Evolutionary conservation across 2,329 filamentous ascomycete species (phyloP), one percentile per base, ranked within the genome.

Genomic region (Fusarium transvaalense): DNA sequence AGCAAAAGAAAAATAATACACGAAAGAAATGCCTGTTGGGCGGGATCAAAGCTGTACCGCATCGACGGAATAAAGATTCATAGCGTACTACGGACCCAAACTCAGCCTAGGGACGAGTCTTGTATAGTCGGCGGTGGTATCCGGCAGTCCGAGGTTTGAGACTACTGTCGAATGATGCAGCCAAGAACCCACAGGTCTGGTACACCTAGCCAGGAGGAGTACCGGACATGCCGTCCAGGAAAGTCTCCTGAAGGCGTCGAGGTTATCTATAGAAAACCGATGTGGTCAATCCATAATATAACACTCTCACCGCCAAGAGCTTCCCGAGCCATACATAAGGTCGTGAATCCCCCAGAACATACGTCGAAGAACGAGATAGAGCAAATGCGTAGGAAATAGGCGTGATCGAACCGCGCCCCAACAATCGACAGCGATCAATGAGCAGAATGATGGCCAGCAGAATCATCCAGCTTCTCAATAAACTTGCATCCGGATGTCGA

Each of bases 311-410:
- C 64, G 59, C 71, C 60, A 67, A 69, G 68, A 73, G 66, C 63
- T 66, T 76, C 76, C 80, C 78, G 78, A 82, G 80, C 79, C 79
- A 81, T 77, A 71, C 68, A 67, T 77, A 64, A 78, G 76, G 72
- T 77, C 74, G 74, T 77, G 56, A 78, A 75, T 71, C 68, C 66
- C 61, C 71, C 61, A 66, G 62, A 73, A 76, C 68, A 77, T 75
- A 71, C 73, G 77, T 80, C 78, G 77, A 80, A 82, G 78, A 81
- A 79, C 79, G 72, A 81, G 78, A 80, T 79, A 79, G 75, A 79
- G 75, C 76, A 77, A 73, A 75, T 76, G 78, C 73, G 75, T 76
- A 71, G 63, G 74, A 75, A 78, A 74, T 61, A 73, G 63, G 71
- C 71, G 59, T 69, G 54, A 66, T 61, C 65, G 69, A 68, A 65